These are phyloP conservation scores for Penstemon eatonii DNA, from an alignment of 257 asterid genomes.

Conservation along the genomic window DNA sequence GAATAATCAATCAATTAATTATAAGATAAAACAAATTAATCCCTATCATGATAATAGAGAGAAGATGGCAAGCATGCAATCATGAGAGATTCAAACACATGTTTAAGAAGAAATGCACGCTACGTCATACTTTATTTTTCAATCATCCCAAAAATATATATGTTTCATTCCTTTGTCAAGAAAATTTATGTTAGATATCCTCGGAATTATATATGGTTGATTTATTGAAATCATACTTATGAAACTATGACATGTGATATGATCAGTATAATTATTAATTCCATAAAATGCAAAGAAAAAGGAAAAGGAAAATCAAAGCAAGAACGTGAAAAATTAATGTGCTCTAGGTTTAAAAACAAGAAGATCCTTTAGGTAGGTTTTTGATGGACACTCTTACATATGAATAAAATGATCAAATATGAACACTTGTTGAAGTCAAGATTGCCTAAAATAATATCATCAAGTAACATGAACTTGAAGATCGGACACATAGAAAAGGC, in stretches of 20 bases:
- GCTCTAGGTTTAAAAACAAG: not conserved
- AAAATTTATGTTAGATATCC: not conserved
- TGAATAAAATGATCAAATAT: not conserved
- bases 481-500: not conserved
- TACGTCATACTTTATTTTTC: not conserved
- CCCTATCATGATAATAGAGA: slow-evolving; percentile 26
- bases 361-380: not conserved
- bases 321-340: slow-evolving; percentile 23
- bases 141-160: not conserved
- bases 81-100: slow-evolving; percentile 16
- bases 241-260: slow-evolving; percentile 17
- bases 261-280: not conserved
- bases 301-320: slow-evolving; percentile 21
- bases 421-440: not conserved
- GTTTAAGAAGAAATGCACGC: not conserved
- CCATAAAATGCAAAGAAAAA: slow-evolving; percentile 11
- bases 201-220: not conserved
- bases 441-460: not conserved
- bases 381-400: not conserved
- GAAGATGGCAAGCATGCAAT: slow-evolving; percentile 18
- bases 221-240: slow-evolving; percentile 10
- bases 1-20: no score
- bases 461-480: not conserved
- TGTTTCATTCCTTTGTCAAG: not conserved
- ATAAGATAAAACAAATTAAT: not conserved